Evolutionary conservation across 176 grass and related monocot genomes (phyloP), one percentile per base, ranked within the genome.

Genomic region (sorghum (Sorghum bicolor)): DNA sequence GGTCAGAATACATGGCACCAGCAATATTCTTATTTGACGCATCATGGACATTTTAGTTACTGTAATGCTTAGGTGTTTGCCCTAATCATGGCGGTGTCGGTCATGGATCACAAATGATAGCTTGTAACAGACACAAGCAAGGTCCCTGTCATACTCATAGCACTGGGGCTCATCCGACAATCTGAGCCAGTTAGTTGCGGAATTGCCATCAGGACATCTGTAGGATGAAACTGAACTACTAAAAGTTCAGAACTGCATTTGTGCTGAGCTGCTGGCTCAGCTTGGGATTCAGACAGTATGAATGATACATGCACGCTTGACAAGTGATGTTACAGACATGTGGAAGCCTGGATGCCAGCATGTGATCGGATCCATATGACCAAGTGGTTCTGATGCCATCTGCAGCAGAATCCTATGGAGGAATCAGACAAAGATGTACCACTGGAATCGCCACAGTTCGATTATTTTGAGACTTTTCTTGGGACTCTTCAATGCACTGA

Each of bases 121-220:
- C 47, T 26, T 79, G 67, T 48, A 63, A 67, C 77, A 53, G 53
- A 3, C 41, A 78, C 31, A 72, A 64, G 75, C 33, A 78, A 78
- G 74, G 68, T 88, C 75, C 86, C 44, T 88, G 68, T 83, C 80
- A 65, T 79, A 66, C 67, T 79, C 86, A 72, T 66, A 73, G 66
- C 50, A 64, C 36, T 52, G 38, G 38, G 30, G 9, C 52, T 75
- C 53, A 31, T 81, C 78, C 52, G 70, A 81, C 78, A 64, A 14
- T 76, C 58, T 38, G 66, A 22, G 72, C 24, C 55, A 14, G 43
- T 80, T 75, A 65, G 75, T 80, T 80, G 82, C 31, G 70, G 69
- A 47, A 48, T 75, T 70, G 82, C 64, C 64, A 65, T 77, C 72
- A 32, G 11, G 72, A 25, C 82, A 58, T 64, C 30, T 48, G 43